Evolutionary conservation across 352 stramenopile species (phyloP).

Genomic region (Phytophthora multivora): DNA sequence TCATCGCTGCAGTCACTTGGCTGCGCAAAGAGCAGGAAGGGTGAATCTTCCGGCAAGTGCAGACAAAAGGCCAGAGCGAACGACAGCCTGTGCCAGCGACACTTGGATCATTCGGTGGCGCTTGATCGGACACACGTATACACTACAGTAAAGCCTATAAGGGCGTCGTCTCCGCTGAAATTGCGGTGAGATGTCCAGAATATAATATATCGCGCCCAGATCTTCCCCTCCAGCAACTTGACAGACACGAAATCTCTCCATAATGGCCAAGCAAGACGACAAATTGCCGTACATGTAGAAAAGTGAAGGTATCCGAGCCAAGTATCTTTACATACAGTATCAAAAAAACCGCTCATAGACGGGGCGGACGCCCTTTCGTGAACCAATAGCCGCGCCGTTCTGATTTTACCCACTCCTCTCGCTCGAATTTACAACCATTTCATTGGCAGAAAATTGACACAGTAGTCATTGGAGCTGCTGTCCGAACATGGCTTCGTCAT

Average conservation of each 20-base stretch:
- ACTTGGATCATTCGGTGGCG: conserved; percentile 2
- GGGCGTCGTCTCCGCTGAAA: neutral
- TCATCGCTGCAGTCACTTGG: conserved; percentile 27
- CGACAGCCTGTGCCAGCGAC: conserved; percentile 8
- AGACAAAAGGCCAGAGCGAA: conserved; percentile 18
- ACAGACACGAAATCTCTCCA: neutral
- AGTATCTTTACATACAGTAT: conserved; percentile 24
- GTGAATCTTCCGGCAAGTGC: conserved; percentile 15
- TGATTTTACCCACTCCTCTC: conserved; percentile 9
- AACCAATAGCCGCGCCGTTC: conserved; percentile 17
- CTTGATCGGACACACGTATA: too few relatives aligned
- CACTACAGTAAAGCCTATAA: conserved; percentile 9
- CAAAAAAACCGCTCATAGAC: conserved; percentile 2
- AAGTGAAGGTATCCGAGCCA: conserved; percentile 10
- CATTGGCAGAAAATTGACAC: conserved; percentile 20
- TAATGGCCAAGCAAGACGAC: neutral
- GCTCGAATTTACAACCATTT: conserved; percentile 1
- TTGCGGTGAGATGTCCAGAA: conserved; percentile 15
- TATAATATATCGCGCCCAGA: conserved; percentile 15
- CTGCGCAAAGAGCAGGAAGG: conserved; percentile 28
- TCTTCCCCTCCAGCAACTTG: neutral
- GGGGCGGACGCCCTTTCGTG: conserved; percentile 18
- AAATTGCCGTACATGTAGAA: too few relatives aligned
- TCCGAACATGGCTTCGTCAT: conserved; percentile 8
- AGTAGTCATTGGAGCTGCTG: neutral